Evolutionary conservation across 352 stramenopile species (phyloP).

Genomic region (Phytopythium boreale): DNA sequence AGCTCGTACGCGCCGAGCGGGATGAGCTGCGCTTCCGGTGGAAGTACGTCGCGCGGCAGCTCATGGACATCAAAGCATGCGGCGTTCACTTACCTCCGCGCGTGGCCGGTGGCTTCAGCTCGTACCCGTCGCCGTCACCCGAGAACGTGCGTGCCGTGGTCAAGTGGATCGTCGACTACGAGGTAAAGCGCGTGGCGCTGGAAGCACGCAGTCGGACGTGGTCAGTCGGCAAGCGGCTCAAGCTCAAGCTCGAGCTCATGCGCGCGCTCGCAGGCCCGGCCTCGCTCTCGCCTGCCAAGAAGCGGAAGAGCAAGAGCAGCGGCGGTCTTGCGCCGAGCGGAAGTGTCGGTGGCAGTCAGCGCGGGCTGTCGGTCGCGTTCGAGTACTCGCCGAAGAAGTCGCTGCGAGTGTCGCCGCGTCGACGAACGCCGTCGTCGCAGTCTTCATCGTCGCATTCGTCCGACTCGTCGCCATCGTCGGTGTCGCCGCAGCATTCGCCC

Average conservation of each 20-base stretch:
- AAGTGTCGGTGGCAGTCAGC: background rate
- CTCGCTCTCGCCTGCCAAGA: constrained; percentile 1
- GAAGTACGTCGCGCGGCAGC: constrained; percentile 28
- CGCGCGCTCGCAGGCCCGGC: constrained; percentile 8
- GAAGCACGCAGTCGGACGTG: constrained; percentile 19
- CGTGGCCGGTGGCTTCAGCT: constrained; percentile 34
- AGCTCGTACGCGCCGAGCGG: constrained; percentile 11
- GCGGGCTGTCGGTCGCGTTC: constrained; percentile 1
- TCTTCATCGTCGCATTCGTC: background rate
- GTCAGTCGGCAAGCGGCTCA: constrained; percentile 15
- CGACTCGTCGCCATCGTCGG: background rate
- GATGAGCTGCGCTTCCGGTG: constrained; percentile 38
- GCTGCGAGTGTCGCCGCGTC: background rate
- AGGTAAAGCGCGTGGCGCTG: constrained; percentile 24
- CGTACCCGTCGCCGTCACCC: constrained; percentile 25
- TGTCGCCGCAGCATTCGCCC: background rate
- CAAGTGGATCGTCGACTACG: constrained; percentile 40
- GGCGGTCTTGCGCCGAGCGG: background rate
- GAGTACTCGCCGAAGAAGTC: background rate
- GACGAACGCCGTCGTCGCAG: background rate
- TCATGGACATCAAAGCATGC: constrained; percentile 25
- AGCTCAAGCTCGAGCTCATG: constrained; percentile 41
- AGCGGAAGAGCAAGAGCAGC: background rate
- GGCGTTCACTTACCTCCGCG: constrained; percentile 31
- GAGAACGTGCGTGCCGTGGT: constrained; percentile 39